phyloP scores from a whole-genome alignment of 768 basidiomycete species.

The Mrakia gelida region DNA sequence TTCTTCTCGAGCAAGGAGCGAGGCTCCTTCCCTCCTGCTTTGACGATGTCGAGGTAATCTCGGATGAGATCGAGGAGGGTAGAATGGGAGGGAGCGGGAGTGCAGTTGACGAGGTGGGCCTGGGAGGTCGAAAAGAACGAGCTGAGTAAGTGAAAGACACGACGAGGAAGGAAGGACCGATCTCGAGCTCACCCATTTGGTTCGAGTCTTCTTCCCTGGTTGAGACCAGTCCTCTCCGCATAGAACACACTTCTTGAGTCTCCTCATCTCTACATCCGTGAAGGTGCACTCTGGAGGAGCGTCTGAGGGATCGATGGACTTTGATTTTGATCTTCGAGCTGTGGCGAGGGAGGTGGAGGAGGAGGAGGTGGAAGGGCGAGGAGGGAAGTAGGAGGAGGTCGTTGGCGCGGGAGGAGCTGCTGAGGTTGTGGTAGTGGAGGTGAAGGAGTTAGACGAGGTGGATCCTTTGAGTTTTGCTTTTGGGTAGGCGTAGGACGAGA shows the following conservation, averaged over 20 bases:
- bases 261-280: conserved; percentile 7
- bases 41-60: conserved; percentile 7
- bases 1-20: not conserved
- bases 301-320: not conserved
- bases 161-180: not conserved
- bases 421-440: no score
- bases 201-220: not conserved
- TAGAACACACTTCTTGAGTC: conserved; percentile 22
- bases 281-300: conserved; percentile 6
- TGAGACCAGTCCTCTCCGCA: conserved; percentile 23
- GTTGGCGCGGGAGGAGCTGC: not conserved
- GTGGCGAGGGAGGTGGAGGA: not conserved
- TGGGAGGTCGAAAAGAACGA: not conserved
- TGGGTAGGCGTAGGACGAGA: not conserved
- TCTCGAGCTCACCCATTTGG: conserved; percentile 27
- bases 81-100: not conserved
- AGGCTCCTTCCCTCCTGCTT: not conserved
- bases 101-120: conserved; percentile 20
- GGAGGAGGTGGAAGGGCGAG: not conserved
- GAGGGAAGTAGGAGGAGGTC: not conserved
- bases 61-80: conserved; percentile 3
- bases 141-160: not conserved
- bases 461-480: not conserved
- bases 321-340: not conserved
- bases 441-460: not conserved